Percentiles rank a stretch among this genome's conserved stretches.
Conservation (phyloP, 1,139 yeast genomes). For the Taphrina populina region DNA sequence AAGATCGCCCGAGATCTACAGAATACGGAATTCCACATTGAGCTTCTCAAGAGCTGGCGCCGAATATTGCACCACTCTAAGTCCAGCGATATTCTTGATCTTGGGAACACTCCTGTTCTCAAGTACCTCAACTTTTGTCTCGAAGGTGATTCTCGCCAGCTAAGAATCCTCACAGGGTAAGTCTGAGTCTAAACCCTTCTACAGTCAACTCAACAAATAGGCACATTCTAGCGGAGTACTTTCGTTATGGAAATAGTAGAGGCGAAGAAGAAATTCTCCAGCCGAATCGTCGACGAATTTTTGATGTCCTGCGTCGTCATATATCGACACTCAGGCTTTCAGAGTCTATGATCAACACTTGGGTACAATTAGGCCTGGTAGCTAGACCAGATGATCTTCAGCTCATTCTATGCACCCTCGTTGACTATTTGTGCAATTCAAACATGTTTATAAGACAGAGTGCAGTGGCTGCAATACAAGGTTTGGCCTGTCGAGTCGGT, state of each 20-base stretch:
- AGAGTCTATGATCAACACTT: constrained; percentile 62
- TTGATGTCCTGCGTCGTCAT: constrained; percentile 32
- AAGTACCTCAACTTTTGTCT: constrained; percentile 4
- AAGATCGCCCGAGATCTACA: not conserved
- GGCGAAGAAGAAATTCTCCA: constrained; percentile 3
- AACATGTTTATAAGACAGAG: constrained; percentile 62
- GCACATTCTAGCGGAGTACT: not conserved
- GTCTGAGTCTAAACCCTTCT: not conserved
- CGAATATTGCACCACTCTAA: not conserved
- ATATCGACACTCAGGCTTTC: constrained; percentile 46
- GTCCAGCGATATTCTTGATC: not conserved
- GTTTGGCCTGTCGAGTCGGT: constrained; percentile 1
- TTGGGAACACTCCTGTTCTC: not conserved
- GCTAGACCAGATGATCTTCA: constrained; percentile 64
- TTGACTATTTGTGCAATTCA: constrained; percentile 59
- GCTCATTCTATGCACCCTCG: constrained; percentile 57
- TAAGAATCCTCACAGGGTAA: constrained; percentile 14
- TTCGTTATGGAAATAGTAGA: constrained; percentile 16
- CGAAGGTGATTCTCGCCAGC: constrained; percentile 11
- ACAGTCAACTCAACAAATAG: not conserved
- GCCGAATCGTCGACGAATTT: constrained; percentile 22
- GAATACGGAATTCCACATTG: not conserved
- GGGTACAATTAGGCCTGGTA: constrained; percentile 61
- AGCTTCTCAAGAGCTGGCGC: constrained; percentile 2
- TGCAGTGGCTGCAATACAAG: constrained; percentile 47